Conservation (phyloP, 2,329 filamentous ascomycete genomes). For the Clonostachys chloroleuca region DNA sequence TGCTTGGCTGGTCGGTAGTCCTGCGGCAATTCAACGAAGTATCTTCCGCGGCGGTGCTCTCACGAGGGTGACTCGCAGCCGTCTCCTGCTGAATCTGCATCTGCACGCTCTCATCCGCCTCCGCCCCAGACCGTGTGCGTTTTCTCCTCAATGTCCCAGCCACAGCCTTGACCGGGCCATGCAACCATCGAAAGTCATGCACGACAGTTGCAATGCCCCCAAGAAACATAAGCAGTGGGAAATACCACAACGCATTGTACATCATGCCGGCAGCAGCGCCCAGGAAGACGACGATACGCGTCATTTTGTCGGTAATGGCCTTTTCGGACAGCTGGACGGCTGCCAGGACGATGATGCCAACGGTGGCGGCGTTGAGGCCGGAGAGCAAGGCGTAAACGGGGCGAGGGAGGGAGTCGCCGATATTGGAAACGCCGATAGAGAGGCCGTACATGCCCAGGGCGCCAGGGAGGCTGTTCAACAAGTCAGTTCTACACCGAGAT, state of each 20-base stretch:
- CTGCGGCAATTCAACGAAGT: not conserved
- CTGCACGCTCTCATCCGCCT: not conserved
- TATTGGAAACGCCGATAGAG: slow-evolving; percentile 57
- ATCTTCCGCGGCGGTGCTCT: not conserved
- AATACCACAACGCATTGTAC: slow-evolving; percentile 74
- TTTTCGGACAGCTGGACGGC: slow-evolving; percentile 65
- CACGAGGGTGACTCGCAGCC: not conserved
- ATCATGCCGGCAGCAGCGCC: slow-evolving; percentile 61
- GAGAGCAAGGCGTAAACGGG: slow-evolving; percentile 66
- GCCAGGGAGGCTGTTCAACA: slow-evolving; percentile 51
- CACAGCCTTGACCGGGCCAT: slow-evolving; percentile 2
- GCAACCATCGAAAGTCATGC: slow-evolving; percentile 4
- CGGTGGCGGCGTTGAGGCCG: slow-evolving; percentile 67
- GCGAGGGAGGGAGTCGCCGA: slow-evolving; percentile 52
- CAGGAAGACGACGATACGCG: slow-evolving; percentile 59
- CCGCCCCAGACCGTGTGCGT: not conserved
- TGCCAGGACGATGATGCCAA: slow-evolving; percentile 67
- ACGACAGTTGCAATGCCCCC: slow-evolving; percentile 35
- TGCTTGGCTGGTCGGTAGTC: not conserved
- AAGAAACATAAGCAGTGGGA: slow-evolving; percentile 57
- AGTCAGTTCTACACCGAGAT: too few relatives aligned
- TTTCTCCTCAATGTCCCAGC: slow-evolving; percentile 3
- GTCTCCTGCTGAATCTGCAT: not conserved
- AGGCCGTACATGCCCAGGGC: slow-evolving; percentile 67
- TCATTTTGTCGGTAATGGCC: slow-evolving; percentile 60